Conservation (phyloP, 257 asterid genomes). For the Solanum rostratum region DNA sequence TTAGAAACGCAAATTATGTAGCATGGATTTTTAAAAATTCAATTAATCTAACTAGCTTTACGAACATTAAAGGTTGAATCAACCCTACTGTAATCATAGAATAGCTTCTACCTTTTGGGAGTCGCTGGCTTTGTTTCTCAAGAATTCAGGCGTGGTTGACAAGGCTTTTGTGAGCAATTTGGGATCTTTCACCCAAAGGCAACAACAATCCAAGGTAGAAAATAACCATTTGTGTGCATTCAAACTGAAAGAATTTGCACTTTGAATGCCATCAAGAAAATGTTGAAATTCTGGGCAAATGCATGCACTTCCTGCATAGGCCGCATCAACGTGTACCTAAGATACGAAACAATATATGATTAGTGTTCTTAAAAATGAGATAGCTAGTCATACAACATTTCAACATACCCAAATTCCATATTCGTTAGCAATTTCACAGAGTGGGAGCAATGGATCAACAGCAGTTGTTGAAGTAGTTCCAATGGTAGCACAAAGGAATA, state of each 20-base stretch:
- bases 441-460: slow-evolving; percentile 35
- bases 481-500: slow-evolving; percentile 51
- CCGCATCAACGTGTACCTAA: too few relatives aligned
- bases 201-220: slow-evolving; percentile 42
- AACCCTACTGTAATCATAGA: too few relatives aligned
- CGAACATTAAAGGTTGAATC: too few relatives aligned
- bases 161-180: slow-evolving; percentile 35
- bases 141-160: not conserved
- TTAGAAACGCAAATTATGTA: too few relatives aligned
- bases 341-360: too few relatives aligned
- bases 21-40: too few relatives aligned
- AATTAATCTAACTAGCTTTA: too few relatives aligned
- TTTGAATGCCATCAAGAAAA: slow-evolving; percentile 5
- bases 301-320: slow-evolving; percentile 69
- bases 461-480: slow-evolving; percentile 71
- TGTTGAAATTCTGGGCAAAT: slow-evolving; percentile 58
- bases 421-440: slow-evolving; percentile 42
- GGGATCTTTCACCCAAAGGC: slow-evolving; percentile 65
- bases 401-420: slow-evolving; percentile 47
- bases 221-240: slow-evolving; percentile 66
- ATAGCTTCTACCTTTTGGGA: not conserved
- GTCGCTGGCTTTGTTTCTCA: slow-evolving; percentile 46
- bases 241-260: slow-evolving; percentile 16
- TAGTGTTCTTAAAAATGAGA: too few relatives aligned
- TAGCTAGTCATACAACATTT: too few relatives aligned